Base-by-base conservation (phyloP, 495 filamentous ascomycete genomes). In the Letharia columbiana region DNA sequence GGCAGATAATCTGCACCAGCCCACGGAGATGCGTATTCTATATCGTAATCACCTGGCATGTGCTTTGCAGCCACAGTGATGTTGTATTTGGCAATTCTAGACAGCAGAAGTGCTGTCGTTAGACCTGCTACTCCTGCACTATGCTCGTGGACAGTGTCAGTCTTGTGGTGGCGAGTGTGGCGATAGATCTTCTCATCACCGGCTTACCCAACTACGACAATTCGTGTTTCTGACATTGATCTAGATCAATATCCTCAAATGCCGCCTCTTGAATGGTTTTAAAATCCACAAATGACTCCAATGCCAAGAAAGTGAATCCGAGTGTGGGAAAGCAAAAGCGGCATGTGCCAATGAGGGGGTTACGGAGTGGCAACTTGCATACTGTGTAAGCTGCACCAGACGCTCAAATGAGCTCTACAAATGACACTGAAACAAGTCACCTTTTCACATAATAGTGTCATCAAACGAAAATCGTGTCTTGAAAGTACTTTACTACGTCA, bases 11-110 rank as follows among this genome's bases (percentile, higher is more conserved):
- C 96, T 47, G 94, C 95, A 60, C 95, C 94, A 33, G 94, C 94
- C 89, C 91, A 96, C 0, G 94, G 94, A 23, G 90, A 95, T 4
- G 91, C 87, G 75, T 98, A 98, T 83, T 98, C 92, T 62, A 94
- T 88, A 72, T 97, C 92, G 77, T 96, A 96, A 79, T 98, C 94
- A 45, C 94, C 94, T 0, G 94, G 94, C 95, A 98, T 96, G 71
- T 98, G 92, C 75, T 96, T 97, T 33, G 91, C 91, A 4, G 93
- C 80, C 35, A 98, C 82, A 5, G 92, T 96, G 67, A 98, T 80
- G 61, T 84, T 84, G 70, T 86, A 87, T 33, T 82, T 76, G 5
- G 80, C 73, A 69, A 89, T 84, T 68, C 85, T 86, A 52, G 92
- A 89, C 37, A 98, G 83, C 23, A 90, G 76, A 44, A 96, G 83